Percentiles rank a stretch among this genome's conserved stretches.
phyloP scores from a whole-genome alignment of 345 rosid species.

The Hypericum androsaemum region DNA sequence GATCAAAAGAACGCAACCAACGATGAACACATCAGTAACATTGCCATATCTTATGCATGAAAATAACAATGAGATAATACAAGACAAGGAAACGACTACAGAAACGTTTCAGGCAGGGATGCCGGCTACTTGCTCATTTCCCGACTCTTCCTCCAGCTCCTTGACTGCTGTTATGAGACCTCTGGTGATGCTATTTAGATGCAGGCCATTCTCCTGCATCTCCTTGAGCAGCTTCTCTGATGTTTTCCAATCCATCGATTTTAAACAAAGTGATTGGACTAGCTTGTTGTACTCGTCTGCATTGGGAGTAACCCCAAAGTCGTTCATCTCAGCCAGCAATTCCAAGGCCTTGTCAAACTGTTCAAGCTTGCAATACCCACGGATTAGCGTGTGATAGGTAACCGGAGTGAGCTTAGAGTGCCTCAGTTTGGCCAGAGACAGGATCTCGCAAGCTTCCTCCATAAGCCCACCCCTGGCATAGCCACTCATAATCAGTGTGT shows the following conservation, averaged over 20 bases:
- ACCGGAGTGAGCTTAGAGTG: constrained; percentile 55
- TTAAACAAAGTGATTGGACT: constrained; percentile 72
- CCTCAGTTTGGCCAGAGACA: constrained; percentile 62
- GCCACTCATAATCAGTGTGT: constrained; percentile 69
- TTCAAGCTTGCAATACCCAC: constrained; percentile 74
- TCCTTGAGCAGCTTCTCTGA: constrained; percentile 60
- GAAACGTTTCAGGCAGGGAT: constrained; percentile 15
- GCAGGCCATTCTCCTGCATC: constrained; percentile 59
- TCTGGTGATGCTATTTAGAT: constrained; percentile 57
- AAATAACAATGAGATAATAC: too few relatives aligned
- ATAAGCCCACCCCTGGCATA: constrained; percentile 62
- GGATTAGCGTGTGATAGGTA: constrained; percentile 66
- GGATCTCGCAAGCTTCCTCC: constrained; percentile 50
- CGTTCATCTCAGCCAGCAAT: constrained; percentile 62
- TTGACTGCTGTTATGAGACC: constrained; percentile 67
- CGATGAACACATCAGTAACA: too few relatives aligned
- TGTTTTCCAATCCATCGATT: constrained; percentile 62
- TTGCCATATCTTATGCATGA: too few relatives aligned
- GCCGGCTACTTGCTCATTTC: constrained; percentile 18
- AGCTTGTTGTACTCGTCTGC: constrained; percentile 67
- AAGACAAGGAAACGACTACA: background rate
- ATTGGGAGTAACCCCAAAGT: constrained; percentile 47
- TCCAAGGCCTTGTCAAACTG: constrained; percentile 60
- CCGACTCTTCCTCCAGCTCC: constrained; percentile 54
- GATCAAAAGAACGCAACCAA: too few relatives aligned